Conservation (phyloP, 495 filamentous ascomycete genomes). For the Penicillium steckii region DNA sequence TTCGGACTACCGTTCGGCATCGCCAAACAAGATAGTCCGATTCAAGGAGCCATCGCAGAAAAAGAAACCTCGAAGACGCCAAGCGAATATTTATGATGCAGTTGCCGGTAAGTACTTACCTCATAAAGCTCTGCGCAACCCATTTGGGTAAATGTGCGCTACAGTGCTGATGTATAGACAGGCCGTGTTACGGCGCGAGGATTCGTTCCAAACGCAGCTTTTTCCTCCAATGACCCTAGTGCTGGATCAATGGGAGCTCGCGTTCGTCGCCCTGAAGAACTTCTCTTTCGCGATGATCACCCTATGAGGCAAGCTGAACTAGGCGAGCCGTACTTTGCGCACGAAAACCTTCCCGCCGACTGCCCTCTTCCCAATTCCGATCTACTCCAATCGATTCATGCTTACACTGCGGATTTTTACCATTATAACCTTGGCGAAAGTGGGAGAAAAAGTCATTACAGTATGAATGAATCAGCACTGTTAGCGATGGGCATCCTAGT, state of each 20-base stretch:
- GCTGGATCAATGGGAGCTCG: constrained; percentile 50
- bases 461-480: constrained; percentile 83
- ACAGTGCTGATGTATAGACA: background rate
- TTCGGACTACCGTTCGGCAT: background rate
- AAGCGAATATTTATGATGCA: constrained; percentile 71
- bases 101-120: constrained; percentile 59
- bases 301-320: constrained; percentile 66
- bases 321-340: constrained; percentile 67
- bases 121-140: too few relatives aligned
- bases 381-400: constrained; percentile 72
- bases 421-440: constrained; percentile 32
- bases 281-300: constrained; percentile 62
- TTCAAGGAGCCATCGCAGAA: background rate
- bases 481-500: constrained; percentile 78
- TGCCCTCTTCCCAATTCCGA: constrained; percentile 67
- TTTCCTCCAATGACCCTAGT: constrained; percentile 46
- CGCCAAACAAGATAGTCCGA: background rate
- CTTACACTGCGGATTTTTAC: constrained; percentile 74
- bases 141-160: background rate
- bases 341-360: constrained; percentile 50
- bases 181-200: constrained; percentile 50
- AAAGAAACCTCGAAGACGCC: constrained; percentile 13
- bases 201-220: constrained; percentile 36
- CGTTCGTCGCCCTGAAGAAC: constrained; percentile 67
- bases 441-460: constrained; percentile 53